Conservation (phyloP, 1,284 basidiomycete species). For the Phlebopus sp. region DNA sequence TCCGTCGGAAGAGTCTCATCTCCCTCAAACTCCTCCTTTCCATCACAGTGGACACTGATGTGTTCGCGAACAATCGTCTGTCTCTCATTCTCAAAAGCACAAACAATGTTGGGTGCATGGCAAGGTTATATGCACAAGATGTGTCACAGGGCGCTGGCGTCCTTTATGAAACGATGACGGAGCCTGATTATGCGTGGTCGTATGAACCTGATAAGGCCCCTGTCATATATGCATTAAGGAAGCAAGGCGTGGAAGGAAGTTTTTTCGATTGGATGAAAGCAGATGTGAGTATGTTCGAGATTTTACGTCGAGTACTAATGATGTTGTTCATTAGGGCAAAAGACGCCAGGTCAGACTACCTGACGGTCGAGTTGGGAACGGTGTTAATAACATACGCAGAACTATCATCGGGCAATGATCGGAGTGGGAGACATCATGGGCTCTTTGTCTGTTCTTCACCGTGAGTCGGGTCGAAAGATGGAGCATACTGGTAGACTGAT, state of each 20-base stretch:
- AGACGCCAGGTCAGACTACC: background rate
- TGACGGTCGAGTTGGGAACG: background rate
- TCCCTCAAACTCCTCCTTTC: background rate
- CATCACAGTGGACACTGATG: conserved; percentile 2
- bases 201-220: conserved; percentile 1
- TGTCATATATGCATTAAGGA: background rate
- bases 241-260: background rate
- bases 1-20: background rate
- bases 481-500: background rate
- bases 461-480: background rate
- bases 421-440: background rate
- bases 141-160: conserved; percentile 5
- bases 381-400: background rate
- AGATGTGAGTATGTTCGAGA: background rate
- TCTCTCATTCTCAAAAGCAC: conserved; percentile 6
- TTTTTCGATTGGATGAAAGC: background rate
- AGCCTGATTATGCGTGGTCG: conserved; percentile 8
- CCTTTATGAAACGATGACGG: conserved; percentile 12
- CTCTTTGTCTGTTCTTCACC: background rate
- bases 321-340: background rate
- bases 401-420: background rate
- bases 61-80: conserved; percentile 11
- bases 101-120: background rate
- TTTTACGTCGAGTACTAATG: background rate
- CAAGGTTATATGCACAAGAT: conserved; percentile 11